Conservation (phyloP, 768 basidiomycete species). For the Asterophora parasitica region DNA sequence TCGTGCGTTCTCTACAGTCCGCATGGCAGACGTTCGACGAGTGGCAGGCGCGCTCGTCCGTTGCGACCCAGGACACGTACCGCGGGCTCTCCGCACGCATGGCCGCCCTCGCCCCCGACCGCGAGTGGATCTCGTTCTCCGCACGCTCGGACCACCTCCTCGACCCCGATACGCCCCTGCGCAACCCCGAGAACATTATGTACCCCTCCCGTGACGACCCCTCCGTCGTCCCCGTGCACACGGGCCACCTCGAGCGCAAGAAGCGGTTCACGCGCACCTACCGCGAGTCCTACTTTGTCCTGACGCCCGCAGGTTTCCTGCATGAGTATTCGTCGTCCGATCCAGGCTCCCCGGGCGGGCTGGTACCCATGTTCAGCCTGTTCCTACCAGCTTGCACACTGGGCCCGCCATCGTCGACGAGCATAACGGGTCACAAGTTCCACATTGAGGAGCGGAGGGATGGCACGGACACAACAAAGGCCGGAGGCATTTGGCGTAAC, state of each 20-base stretch:
- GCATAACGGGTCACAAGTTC: slow-evolving; percentile 86
- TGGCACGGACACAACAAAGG: slow-evolving; percentile 62
- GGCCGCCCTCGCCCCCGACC: slow-evolving; percentile 74
- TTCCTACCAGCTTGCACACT: slow-evolving; percentile 96
- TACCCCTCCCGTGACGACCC: slow-evolving; percentile 94
- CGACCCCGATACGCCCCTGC: slow-evolving; percentile 92
- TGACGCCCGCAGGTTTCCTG: slow-evolving; percentile 93
- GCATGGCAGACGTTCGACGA: slow-evolving; percentile 98
- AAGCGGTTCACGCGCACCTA: slow-evolving; percentile 89
- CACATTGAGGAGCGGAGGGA: slow-evolving; percentile 92
- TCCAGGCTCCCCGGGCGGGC: slow-evolving; percentile 44
- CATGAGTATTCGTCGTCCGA: slow-evolving; percentile 87
- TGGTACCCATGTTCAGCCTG: slow-evolving; percentile 71
- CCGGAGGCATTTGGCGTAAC: slow-evolving; percentile 43
- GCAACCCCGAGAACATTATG: slow-evolving; percentile 68
- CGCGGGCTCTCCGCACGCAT: slow-evolving; percentile 65
- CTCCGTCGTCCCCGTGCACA: slow-evolving; percentile 78
- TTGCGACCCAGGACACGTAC: slow-evolving; percentile 72
- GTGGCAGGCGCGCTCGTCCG: slow-evolving; percentile 80
- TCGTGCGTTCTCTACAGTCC: slow-evolving; percentile 91
- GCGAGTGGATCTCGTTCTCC: slow-evolving; percentile 95
- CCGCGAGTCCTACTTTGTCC: slow-evolving; percentile 83
- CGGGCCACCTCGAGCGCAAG: slow-evolving; percentile 90
- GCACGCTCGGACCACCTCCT: slow-evolving; percentile 92
- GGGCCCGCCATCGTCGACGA: slow-evolving; percentile 74